Percentiles rank a stretch among this genome's conserved stretches.
These are phyloP conservation scores for Bocquillonia castaneifolia DNA, from an alignment of 441 rosid genomes.

Conservation along the genomic window DNA sequence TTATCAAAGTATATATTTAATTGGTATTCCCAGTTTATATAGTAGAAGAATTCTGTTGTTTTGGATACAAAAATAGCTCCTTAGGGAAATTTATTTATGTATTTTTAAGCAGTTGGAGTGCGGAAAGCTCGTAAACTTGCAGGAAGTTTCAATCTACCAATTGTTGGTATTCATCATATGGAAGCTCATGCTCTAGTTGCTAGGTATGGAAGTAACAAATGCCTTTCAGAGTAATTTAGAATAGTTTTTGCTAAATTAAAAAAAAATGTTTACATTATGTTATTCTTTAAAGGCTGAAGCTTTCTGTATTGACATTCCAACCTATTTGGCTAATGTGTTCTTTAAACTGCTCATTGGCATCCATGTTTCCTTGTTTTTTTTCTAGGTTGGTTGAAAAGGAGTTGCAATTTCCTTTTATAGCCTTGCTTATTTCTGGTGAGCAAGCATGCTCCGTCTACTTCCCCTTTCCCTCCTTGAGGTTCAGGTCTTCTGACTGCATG, in stretches of 20 bases:
- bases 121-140: conserved; percentile 82
- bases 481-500: not conserved
- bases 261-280: not conserved
- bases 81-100: conserved; percentile 12
- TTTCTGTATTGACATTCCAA: not conserved
- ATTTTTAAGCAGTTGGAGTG: conserved; percentile 67
- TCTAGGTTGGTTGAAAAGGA: conserved; percentile 63
- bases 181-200: conserved; percentile 98
- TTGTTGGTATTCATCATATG: conserved; percentile 88
- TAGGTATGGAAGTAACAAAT: conserved; percentile 39
- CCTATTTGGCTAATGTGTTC: not conserved
- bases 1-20: not conserved
- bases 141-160: conserved; percentile 60
- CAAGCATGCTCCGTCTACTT: conserved; percentile 1
- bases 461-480: too few relatives aligned
- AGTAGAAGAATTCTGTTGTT: not conserved
- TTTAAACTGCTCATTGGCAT: not conserved
- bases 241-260: not conserved
- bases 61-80: not conserved
- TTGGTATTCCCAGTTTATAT: not conserved
- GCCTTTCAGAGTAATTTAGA: not conserved
- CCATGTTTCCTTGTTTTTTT: conserved; percentile 13
- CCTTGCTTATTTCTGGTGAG: conserved; percentile 88
- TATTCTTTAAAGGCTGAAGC: not conserved
- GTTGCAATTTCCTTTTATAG: conserved; percentile 86